A percentile compares a stretch with the other conserved stretches of the same genome.
Conservation (phyloP, 306 rosid genomes). For the Senna siamea region DNA sequence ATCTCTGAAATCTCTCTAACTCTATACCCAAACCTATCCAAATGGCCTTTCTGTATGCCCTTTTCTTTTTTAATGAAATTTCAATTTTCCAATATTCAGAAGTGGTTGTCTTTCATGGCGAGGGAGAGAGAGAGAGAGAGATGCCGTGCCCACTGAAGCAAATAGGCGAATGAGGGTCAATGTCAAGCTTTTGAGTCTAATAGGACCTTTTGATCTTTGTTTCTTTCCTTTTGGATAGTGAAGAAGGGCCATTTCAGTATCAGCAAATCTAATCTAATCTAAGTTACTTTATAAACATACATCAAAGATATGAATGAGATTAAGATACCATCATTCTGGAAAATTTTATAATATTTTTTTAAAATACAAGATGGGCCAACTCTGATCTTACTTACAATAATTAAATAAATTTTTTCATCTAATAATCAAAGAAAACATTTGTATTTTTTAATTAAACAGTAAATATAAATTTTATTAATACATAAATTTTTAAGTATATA, state of each 20-base stretch:
- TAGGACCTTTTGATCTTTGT: slow-evolving; percentile 35
- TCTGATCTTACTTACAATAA: too few relatives aligned
- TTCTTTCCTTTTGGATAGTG: background rate
- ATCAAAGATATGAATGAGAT: background rate
- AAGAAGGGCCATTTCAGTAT: background rate
- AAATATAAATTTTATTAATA: too few relatives aligned
- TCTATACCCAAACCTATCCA: background rate
- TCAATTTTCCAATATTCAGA: too few relatives aligned
- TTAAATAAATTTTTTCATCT: too few relatives aligned
- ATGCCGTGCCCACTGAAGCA: slow-evolving; percentile 67
- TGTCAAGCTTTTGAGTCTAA: slow-evolving; percentile 52
- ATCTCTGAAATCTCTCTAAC: slow-evolving; percentile 3
- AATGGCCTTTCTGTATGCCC: background rate
- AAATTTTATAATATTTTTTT: too few relatives aligned
- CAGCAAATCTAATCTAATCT: background rate
- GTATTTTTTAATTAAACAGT: too few relatives aligned
- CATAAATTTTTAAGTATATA: too few relatives aligned
- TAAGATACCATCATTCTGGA: too few relatives aligned
- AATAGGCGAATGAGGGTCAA: slow-evolving; percentile 44
- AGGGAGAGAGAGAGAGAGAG: slow-evolving; percentile 46
- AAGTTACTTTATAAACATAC: background rate
- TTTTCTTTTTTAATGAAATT: background rate
- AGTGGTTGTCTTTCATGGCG: too few relatives aligned
- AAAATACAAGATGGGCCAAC: too few relatives aligned
- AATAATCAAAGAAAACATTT: too few relatives aligned